Evolutionary conservation across 139 green algal species (phyloP), one percentile per base, ranked within the genome.

Genomic region (Micromonas pusilla): DNA sequence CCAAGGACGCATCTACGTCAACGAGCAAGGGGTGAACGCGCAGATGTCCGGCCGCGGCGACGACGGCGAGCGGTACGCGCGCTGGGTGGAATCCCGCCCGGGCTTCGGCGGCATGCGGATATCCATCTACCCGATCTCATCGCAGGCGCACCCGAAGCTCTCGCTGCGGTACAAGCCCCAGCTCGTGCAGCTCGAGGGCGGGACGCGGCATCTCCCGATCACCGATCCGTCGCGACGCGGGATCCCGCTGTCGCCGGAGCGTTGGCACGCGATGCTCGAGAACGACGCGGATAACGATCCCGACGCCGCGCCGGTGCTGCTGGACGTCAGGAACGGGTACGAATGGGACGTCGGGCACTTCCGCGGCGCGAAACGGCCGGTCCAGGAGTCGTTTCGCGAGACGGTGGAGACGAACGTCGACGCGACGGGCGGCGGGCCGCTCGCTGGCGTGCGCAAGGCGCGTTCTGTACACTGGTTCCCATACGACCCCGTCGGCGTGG

Each of bases 301-400:
- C 6, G 68, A 75, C 53, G n/a, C n/a, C n/a, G 38, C 37, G 23
- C 70, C 89, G 0, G 78, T 98, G 21, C 87, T 99, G 45, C 84
- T 99, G 78, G 95, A 99, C 83, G 87, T 99, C 67, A 84, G 95
- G 3, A 99, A 99, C 77, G 89, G 76, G 32, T 99, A 99, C 80
- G 95, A 99, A 82, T 98, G 95, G 95, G 95, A 99, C 77, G 92
- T 93, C 0, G 95, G 94, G 0, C 94, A 98, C 86, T 99, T 99
- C 77, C 64, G 88, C 52, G 94, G 92, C 5, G 92, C 94, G 0
- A 78, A 81, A 13, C 79, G 91, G 16, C 91, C 91, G 0, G 37
- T 84, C n/a, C 87, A 92, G 79, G 93, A 97, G 70, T 82, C 90
- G 54, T 99, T 99, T 79, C 63, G 77, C 25, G 73, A 81, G 26